Conservation (phyloP, 768 basidiomycete species). For the Chalciporus pseudorubinellus region DNA sequence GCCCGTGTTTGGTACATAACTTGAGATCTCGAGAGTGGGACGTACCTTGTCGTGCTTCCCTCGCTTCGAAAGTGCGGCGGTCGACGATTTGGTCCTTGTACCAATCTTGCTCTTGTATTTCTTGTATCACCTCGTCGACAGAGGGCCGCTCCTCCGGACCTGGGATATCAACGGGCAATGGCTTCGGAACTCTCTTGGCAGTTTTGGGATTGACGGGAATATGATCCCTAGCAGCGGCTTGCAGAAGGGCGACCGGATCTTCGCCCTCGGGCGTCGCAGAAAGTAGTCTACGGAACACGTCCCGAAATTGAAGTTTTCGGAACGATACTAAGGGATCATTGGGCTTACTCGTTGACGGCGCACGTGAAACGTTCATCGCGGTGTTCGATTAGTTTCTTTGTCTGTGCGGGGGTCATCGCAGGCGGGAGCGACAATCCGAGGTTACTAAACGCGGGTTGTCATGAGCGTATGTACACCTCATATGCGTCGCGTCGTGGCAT, state of each 20-base stretch:
- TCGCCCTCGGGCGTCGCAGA: constrained; percentile 47
- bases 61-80: constrained; percentile 52
- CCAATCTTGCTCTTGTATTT: constrained; percentile 58
- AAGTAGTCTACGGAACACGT: constrained; percentile 48
- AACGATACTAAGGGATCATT: not conserved
- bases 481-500: not conserved
- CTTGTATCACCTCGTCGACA: constrained; percentile 55
- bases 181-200: not conserved
- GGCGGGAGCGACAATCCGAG: constrained; percentile 22
- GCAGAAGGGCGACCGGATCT: constrained; percentile 62
- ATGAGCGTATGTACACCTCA: not conserved
- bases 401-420: constrained; percentile 51
- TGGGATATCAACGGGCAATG: constrained; percentile 31
- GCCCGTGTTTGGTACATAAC: not conserved
- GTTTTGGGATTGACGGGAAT: constrained; percentile 64
- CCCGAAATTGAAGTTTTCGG: not conserved
- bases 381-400: constrained; percentile 68
- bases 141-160: constrained; percentile 52
- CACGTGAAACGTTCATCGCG: constrained; percentile 62
- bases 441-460: constrained; percentile 8
- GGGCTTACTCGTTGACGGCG: constrained; percentile 66
- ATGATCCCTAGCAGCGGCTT: constrained; percentile 65
- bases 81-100: constrained; percentile 69
- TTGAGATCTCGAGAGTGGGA: not conserved
- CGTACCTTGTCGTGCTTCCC: constrained; percentile 51